These are phyloP conservation scores for Torulaspora globosa DNA, from an alignment of 1,139 yeast genomes.

Conservation along the genomic window DNA sequence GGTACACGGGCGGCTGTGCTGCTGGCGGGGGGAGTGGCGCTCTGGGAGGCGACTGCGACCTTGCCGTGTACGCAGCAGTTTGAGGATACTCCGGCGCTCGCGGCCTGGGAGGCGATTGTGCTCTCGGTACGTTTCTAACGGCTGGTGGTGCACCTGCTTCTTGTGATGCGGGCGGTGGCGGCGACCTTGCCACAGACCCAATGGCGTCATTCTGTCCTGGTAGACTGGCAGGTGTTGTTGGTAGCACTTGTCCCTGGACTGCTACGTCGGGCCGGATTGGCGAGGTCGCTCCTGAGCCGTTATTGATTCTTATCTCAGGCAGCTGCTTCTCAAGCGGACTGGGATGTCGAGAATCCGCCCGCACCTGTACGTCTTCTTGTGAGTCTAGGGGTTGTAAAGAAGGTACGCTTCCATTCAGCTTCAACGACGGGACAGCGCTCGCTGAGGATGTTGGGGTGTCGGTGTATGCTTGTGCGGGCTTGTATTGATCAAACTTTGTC, in stretches of 20 bases:
- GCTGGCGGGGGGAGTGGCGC: too few relatives aligned
- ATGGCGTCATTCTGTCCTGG: not conserved
- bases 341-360: not conserved
- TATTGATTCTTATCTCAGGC: slow-evolving; percentile 2
- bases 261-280: not conserved
- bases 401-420: slow-evolving; percentile 2
- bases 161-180: not conserved
- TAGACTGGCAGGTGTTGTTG: not conserved
- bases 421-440: slow-evolving; percentile 25
- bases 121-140: not conserved
- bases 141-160: not conserved
- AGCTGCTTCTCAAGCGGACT: not conserved
- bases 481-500: slow-evolving; percentile 33
- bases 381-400: slow-evolving; percentile 1
- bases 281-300: not conserved
- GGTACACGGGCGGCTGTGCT: not conserved
- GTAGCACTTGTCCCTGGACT: not conserved
- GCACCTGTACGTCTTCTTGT: not conserved
- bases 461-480: slow-evolving; percentile 15
- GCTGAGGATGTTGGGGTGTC: slow-evolving; percentile 19
- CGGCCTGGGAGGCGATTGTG: not conserved
- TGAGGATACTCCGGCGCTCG: not conserved
- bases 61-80: not conserved
- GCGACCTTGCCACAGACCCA: not conserved
- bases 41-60: slow-evolving; percentile 1